Base-by-base conservation (phyloP, 352 stramenopile species). In the Globisporangium cystogenes region DNA sequence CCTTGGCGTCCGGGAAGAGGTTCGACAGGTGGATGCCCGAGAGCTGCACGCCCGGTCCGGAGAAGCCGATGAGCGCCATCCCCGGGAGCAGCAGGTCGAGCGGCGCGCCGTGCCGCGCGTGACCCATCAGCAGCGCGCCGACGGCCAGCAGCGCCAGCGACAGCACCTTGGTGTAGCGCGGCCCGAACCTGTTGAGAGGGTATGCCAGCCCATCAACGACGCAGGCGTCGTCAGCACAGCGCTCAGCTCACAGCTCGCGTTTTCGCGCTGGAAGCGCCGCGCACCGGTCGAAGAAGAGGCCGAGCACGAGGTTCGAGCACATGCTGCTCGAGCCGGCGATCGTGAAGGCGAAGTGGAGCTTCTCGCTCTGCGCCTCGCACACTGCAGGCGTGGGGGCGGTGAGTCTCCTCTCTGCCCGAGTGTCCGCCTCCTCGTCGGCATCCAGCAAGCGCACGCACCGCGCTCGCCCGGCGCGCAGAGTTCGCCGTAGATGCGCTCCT, bases 21-120 rank as follows among this genome's bases (percentile, higher is more conserved):
- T 88, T 90, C 24, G 79, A 87, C 41, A 90, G 65, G 49, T 90
- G 79, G 57, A 90, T 87, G 21, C 70, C 76, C 48, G 73, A 70
- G 26, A 82, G 72, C 62, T 90, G 79, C 41, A 87, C 67, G 15
- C 79, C 79, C 0, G 79, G 78, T 3, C 79, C 79, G 0, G 72
- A 71, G 50, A 90, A 86, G 1, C 74, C 79, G 7, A 87, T 62
- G 39, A 90, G 61, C 27, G 74, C 53, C 70, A 90, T 85, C 42
- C 72, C 79, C 4, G 68, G 74, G 10, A 90, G 64, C 43, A 90
- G 52, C n/a, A 77, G 27, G 39, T 86, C 70, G 8, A 66, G 60
- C 50, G 52, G 43, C 15, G 33, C 39, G 23, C 43, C 33, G 51
- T 73, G 76, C 31, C 74, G 68, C 10, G 75, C 70, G 40, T 68